A percentile compares a stretch with the other conserved stretches of the same genome.
Conservation (phyloP, 805 yeast genomes). For the Saturnispora sekii region DNA sequence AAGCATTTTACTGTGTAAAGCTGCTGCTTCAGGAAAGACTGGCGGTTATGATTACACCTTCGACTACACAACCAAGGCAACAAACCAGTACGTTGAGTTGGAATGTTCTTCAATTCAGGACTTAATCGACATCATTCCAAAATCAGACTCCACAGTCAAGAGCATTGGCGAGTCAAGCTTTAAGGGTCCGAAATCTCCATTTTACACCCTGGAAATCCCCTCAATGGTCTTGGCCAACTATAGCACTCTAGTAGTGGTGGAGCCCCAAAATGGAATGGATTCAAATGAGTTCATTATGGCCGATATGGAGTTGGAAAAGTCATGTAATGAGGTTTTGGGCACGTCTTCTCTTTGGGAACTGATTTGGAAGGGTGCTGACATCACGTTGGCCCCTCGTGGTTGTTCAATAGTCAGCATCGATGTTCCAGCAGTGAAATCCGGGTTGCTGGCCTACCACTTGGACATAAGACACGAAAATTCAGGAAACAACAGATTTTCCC, state of each 20-base stretch:
- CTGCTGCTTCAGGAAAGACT: constrained; percentile 9
- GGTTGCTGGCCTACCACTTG: constrained; percentile 43
- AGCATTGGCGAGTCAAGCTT: constrained; percentile 43
- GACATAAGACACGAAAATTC: constrained; percentile 24
- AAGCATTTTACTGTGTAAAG: constrained; percentile 24
- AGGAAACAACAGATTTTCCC: constrained; percentile 34
- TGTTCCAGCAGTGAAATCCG: constrained; percentile 51
- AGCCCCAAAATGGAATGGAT: constrained; percentile 15
- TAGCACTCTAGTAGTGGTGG: constrained; percentile 43
- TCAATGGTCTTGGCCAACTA: constrained; percentile 31
- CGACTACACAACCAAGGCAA: constrained; percentile 31
- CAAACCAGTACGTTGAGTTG: constrained; percentile 29
- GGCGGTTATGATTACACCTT: constrained; percentile 17
- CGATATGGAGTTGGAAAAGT: constrained; percentile 24
- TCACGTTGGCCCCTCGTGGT: constrained; percentile 33
- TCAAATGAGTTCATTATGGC: constrained; percentile 30
- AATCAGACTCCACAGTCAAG: constrained; percentile 31
- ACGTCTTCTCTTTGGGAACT: constrained; percentile 29
- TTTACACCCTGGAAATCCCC: constrained; percentile 36
- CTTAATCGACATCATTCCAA: constrained; percentile 38
- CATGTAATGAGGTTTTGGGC: constrained; percentile 21
- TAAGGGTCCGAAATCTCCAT: constrained; percentile 42
- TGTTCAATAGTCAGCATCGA: constrained; percentile 39
- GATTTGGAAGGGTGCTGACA: constrained; percentile 28
- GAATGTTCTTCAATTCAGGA: constrained; percentile 38